Evolutionary conservation across 345 rosid species (phyloP).

Genomic region (Salix purpurea): DNA sequence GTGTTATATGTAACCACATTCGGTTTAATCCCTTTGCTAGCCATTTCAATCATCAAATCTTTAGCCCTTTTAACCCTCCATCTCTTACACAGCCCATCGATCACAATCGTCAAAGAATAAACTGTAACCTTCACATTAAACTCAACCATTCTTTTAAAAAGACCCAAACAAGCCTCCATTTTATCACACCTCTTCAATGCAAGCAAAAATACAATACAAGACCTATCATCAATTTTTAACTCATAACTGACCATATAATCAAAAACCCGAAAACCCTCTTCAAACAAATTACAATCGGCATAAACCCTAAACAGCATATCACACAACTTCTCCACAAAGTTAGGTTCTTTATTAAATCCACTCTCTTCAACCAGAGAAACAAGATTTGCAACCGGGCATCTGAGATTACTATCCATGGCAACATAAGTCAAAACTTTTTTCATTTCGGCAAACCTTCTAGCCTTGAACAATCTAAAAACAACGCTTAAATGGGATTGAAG

Average conservation of each 20-base stretch:
- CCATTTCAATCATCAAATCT: slow-evolving; percentile 46
- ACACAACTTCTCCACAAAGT: slow-evolving; percentile 44
- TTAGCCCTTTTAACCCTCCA: slow-evolving; percentile 51
- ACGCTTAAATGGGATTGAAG: slow-evolving; percentile 43
- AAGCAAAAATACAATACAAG: slow-evolving; percentile 65
- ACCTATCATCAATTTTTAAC: slow-evolving; percentile 55
- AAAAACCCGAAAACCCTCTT: slow-evolving; percentile 51
- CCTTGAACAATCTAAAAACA: slow-evolving; percentile 44
- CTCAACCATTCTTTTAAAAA: slow-evolving; percentile 57
- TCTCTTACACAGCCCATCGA: slow-evolving; percentile 58
- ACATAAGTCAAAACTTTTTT: slow-evolving; percentile 38
- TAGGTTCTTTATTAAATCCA: slow-evolving; percentile 18
- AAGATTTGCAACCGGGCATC: slow-evolving; percentile 32
- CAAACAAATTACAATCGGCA: slow-evolving; percentile 55
- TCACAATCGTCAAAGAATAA: slow-evolving; percentile 62
- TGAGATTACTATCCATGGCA: slow-evolving; percentile 33
- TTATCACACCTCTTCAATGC: slow-evolving; percentile 53
- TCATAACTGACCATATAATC: slow-evolving; percentile 49
- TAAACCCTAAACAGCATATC: slow-evolving; percentile 69
- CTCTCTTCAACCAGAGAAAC: slow-evolving; percentile 28
- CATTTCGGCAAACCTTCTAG: slow-evolving; percentile 45
- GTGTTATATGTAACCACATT: slow-evolving; percentile 70
- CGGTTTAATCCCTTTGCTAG: slow-evolving; percentile 48
- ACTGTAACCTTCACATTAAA: slow-evolving; percentile 46
- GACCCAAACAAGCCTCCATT: slow-evolving; percentile 42